Evolutionary conservation across 1,284 basidiomycete genomes (phyloP).

Genomic region (Heterobasidion occidentale): DNA sequence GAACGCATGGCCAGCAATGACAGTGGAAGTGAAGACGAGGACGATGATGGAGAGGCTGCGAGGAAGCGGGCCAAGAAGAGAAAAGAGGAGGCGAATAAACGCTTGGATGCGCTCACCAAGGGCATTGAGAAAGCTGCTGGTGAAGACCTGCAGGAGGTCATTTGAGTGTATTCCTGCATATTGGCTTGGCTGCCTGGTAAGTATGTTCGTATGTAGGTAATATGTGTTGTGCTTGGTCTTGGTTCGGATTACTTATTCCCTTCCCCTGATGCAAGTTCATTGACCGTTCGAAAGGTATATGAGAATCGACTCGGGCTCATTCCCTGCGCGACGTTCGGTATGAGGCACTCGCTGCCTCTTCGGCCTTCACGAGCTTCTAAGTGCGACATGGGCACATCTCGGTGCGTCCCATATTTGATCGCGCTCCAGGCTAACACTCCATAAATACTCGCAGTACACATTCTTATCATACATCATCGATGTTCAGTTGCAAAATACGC

Average conservation of each 20-base stretch:
- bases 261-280: no score
- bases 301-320: no score
- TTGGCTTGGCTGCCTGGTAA: not conserved
- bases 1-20: conserved; percentile 23
- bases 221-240: not conserved
- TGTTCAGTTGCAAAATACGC: not conserved
- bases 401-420: no score
- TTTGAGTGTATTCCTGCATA: not conserved
- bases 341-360: no score
- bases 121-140: conserved; percentile 60
- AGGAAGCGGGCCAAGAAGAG: conserved; percentile 6
- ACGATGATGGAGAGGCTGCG: conserved; percentile 23
- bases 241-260: no score
- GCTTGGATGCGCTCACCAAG: conserved; percentile 38
- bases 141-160: conserved; percentile 40
- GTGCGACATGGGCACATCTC: no score
- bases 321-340: no score
- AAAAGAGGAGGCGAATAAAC: conserved; percentile 23
- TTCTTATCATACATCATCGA: no score
- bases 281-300: no score
- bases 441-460: no score
- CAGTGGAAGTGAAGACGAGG: conserved; percentile 13
- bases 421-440: no score
- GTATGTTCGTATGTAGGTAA: not conserved
- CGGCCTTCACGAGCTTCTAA: no score